Evolutionary conservation across 495 filamentous ascomycete species (phyloP).

Genomic region (Usnea hakonensis): DNA sequence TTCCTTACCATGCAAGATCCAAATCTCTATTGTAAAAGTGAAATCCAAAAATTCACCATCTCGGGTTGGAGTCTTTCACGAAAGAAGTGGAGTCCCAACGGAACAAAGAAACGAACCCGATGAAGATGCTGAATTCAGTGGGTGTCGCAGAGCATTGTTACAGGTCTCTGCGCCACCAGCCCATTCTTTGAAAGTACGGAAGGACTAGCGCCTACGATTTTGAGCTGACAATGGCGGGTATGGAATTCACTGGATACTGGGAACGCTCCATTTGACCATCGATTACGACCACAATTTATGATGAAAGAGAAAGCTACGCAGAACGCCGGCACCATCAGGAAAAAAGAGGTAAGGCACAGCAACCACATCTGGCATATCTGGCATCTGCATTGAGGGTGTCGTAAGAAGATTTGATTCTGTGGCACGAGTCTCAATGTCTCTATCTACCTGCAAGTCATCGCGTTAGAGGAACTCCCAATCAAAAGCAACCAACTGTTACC

Average conservation of each 20-base stretch:
- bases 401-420: no score
- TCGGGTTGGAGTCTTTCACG: constrained; percentile 65
- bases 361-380: neutral
- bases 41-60: constrained; percentile 46
- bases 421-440: no score
- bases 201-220: constrained; percentile 76
- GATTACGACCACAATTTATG: constrained; percentile 51
- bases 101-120: constrained; percentile 52
- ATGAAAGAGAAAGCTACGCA: constrained; percentile 21
- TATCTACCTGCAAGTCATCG: no score
- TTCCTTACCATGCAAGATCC: no score
- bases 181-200: constrained; percentile 80
- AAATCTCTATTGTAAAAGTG: no score
- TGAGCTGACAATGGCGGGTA: constrained; percentile 55
- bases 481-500: no score
- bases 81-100: constrained; percentile 56
- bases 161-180: no score
- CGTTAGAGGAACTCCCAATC: no score
- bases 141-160: constrained; percentile 84
- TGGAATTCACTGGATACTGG: constrained; percentile 49
- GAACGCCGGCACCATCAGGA: neutral
- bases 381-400: no score
- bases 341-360: no score
- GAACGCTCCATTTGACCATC: constrained; percentile 52
- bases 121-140: constrained; percentile 65